phyloP scores from a whole-genome alignment of 1,284 basidiomycete genomes.

The Tausonia pullulans region DNA sequence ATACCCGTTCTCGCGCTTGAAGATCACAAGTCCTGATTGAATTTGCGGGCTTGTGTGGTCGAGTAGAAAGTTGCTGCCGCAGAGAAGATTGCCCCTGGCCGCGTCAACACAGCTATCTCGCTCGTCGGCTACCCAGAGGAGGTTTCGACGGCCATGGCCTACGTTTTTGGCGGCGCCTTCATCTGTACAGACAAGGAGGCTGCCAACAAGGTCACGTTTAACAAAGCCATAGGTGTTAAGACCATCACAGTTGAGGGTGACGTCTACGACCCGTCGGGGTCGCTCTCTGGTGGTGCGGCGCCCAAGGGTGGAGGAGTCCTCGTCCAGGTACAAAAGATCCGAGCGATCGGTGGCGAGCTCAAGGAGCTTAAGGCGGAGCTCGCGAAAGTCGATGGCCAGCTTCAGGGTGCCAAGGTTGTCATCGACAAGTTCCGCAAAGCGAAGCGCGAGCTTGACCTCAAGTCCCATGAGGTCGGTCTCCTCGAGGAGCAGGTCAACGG shows the following conservation, averaged over 20 bases:
- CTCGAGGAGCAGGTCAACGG: conserved; percentile 76
- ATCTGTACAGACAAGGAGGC: conserved; percentile 83
- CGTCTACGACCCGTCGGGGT: conserved; percentile 92
- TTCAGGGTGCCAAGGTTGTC: conserved; percentile 44
- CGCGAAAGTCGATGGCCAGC: conserved; percentile 48
- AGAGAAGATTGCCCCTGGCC: conserved; percentile 62
- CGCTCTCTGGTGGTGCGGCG: conserved; percentile 81
- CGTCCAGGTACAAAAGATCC: conserved; percentile 73
- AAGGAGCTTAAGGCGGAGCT: conserved; percentile 46
- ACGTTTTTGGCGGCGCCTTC: conserved; percentile 86
- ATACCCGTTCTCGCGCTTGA: neutral
- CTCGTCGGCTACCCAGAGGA: conserved; percentile 78
- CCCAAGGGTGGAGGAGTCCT: conserved; percentile 65
- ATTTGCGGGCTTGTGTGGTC: neutral
- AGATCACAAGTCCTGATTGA: neutral
- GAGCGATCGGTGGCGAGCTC: conserved; percentile 51
- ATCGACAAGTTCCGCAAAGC: conserved; percentile 60
- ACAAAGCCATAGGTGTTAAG: conserved; percentile 56
- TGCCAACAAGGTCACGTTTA: conserved; percentile 82
- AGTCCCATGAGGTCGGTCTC: conserved; percentile 72
- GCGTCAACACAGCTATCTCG: conserved; percentile 73
- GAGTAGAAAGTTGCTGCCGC: conserved; percentile 67
- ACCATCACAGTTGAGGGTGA: conserved; percentile 93
- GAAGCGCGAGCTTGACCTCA: conserved; percentile 69
- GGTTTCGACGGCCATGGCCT: conserved; percentile 79